phyloP scores from a whole-genome alignment of 176 grass and related monocot genomes.

The Carex myosuroides region DNA sequence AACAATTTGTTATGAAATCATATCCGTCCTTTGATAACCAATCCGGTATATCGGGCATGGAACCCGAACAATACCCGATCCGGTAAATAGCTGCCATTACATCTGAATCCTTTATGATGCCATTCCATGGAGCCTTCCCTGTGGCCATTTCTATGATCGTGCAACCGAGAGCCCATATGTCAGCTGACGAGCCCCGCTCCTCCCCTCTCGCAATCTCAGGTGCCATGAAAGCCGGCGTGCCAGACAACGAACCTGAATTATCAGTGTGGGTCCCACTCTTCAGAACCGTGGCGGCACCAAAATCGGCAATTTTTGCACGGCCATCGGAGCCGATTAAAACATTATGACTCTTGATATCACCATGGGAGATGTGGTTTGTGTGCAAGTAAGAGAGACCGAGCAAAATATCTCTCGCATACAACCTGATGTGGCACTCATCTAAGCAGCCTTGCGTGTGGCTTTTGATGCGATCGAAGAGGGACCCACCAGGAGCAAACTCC shows the following conservation, averaged over 20 bases:
- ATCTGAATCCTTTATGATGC: slow-evolving; percentile 8
- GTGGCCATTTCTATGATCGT: slow-evolving; percentile 37
- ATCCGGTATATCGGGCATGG: slow-evolving; percentile 12
- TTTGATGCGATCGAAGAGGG: slow-evolving; percentile 44
- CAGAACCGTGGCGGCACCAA: slow-evolving; percentile 47
- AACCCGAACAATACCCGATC: slow-evolving; percentile 29
- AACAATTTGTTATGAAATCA: slow-evolving; percentile 33
- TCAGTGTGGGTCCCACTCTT: not conserved
- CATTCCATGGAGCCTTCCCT: slow-evolving; percentile 30
- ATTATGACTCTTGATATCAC: slow-evolving; percentile 60
- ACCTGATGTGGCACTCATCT: slow-evolving; percentile 31
- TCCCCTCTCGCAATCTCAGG: slow-evolving; percentile 36
- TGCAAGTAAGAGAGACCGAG: slow-evolving; percentile 61
- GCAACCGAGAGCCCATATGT: slow-evolving; percentile 39
- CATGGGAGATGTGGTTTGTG: slow-evolving; percentile 35
- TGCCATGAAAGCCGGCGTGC: slow-evolving; percentile 12
- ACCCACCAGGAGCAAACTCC: slow-evolving; percentile 57
- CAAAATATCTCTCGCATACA: slow-evolving; percentile 34
- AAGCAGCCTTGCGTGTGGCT: slow-evolving; percentile 23
- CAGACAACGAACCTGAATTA: not conserved
- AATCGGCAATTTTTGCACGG: slow-evolving; percentile 56
- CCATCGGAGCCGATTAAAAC: slow-evolving; percentile 57
- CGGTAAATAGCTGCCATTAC: slow-evolving; percentile 22
- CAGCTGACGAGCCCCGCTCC: slow-evolving; percentile 13
- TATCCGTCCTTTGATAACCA: slow-evolving; percentile 26